A percentile compares a stretch with the other conserved stretches of the same genome.
Evolutionary conservation across 306 rosid species (phyloP).

Genomic region (Trifolium fragiferum): DNA sequence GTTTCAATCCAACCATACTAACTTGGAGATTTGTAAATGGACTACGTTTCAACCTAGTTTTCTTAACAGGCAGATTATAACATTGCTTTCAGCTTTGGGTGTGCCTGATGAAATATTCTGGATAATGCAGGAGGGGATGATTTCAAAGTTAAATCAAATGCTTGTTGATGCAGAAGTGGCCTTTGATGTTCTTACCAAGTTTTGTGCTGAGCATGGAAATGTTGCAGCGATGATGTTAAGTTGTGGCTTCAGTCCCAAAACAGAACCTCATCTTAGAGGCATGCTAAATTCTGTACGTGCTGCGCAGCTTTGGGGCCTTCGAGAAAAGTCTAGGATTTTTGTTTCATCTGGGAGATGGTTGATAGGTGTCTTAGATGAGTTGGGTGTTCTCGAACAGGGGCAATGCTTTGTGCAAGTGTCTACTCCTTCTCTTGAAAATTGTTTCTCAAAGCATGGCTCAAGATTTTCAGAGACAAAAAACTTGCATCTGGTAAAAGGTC

Average conservation of each 20-base stretch:
- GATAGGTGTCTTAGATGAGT: slow-evolving; percentile 87
- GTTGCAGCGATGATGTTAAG: slow-evolving; percentile 90
- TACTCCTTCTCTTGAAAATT: slow-evolving; percentile 69
- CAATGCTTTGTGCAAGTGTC: slow-evolving; percentile 88
- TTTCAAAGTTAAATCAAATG: slow-evolving; percentile 65
- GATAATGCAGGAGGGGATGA: slow-evolving; percentile 82
- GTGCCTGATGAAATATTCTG: slow-evolving; percentile 74
- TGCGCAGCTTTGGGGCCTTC: slow-evolving; percentile 80
- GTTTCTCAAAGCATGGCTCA: slow-evolving; percentile 86
- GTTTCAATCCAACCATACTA: slow-evolving; percentile 59
- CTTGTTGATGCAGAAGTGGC: slow-evolving; percentile 68
- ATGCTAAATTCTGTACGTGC: slow-evolving; percentile 77
- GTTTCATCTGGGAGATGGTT: slow-evolving; percentile 85
- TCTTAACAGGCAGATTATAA: slow-evolving; percentile 82
- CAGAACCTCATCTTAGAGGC: slow-evolving; percentile 90
- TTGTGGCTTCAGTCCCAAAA: slow-evolving; percentile 80
- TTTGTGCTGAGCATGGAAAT: slow-evolving; percentile 85
- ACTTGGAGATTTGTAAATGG: slow-evolving; percentile 86
- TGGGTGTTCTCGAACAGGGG: slow-evolving; percentile 70
- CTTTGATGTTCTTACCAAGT: slow-evolving; percentile 72
- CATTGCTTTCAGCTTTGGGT: slow-evolving; percentile 66
- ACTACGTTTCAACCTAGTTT: slow-evolving; percentile 90
- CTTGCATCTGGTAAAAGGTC: slow-evolving; percentile 64
- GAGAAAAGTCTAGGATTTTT: slow-evolving; percentile 88
- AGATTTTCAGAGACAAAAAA: slow-evolving; percentile 58